phyloP scores from a whole-genome alignment of 176 grass and related monocot genomes.

The Oryza longistaminata region DNA sequence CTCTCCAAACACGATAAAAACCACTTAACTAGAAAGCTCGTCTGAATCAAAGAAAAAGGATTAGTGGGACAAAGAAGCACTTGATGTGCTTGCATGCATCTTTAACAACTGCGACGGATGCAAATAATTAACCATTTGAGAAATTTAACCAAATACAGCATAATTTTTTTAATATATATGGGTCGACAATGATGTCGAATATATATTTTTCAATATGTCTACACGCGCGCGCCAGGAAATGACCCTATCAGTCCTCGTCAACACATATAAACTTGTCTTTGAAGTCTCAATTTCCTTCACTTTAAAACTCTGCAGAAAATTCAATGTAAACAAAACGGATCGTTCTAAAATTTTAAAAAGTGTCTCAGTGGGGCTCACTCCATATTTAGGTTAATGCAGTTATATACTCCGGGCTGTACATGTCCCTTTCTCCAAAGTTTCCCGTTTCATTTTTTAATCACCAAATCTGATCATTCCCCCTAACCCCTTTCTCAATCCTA shows the following conservation, averaged over 20 bases:
- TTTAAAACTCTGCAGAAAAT: not conserved
- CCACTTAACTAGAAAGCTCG: not conserved
- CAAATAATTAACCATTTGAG: not conserved
- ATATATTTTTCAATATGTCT: not conserved
- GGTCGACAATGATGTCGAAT: not conserved
- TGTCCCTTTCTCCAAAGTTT: slow-evolving; percentile 24
- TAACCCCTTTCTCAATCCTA: slow-evolving; percentile 7
- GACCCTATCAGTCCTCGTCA: slow-evolving; percentile 25
- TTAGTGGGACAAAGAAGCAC: not conserved
- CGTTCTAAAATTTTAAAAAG: not conserved
- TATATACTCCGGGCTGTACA: not conserved
- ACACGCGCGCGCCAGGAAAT: not conserved
- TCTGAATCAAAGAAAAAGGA: slow-evolving; percentile 9
- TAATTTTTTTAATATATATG: not conserved
- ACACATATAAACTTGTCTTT: slow-evolving; percentile 15
- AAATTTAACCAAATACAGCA: not conserved
- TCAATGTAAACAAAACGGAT: not conserved
- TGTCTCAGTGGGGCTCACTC: not conserved
- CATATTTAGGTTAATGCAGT: not conserved
- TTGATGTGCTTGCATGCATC: not conserved
- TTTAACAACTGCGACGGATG: slow-evolving; percentile 9
- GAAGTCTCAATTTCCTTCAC: slow-evolving; percentile 5
- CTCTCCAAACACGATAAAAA: not conserved
- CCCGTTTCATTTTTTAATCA: not conserved
- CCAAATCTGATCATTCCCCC: slow-evolving; percentile 5